phyloP scores from a whole-genome alignment of 2,329 filamentous ascomycete genomes.

The Saccharata proteae region DNA sequence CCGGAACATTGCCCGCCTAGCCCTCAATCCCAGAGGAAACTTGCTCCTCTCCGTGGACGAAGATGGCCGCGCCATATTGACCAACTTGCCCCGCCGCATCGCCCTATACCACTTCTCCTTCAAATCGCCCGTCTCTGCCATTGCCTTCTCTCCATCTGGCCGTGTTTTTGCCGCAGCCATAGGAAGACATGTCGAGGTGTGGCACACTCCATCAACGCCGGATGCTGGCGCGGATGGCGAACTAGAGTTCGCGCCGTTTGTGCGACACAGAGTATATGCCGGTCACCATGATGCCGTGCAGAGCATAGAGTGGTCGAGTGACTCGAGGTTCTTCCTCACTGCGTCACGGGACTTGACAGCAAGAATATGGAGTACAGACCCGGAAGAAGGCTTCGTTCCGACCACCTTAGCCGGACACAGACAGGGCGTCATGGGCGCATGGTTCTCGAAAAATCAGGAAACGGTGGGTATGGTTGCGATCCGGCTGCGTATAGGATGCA shows the following conservation, averaged over 20 bases:
- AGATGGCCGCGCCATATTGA: constrained; percentile 85
- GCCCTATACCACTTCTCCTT: constrained; percentile 95
- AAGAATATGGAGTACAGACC: constrained; percentile 85
- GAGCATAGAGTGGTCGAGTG: constrained; percentile 87
- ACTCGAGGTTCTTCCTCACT: constrained; percentile 90
- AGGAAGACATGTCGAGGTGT: constrained; percentile 81
- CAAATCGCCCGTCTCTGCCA: constrained; percentile 64
- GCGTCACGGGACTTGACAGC: constrained; percentile 86
- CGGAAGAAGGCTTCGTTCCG: constrained; percentile 76
- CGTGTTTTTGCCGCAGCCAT: constrained; percentile 82
- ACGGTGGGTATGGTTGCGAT: constrained; percentile 34
- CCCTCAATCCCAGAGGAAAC: constrained; percentile 81
- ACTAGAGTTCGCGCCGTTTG: constrained; percentile 89
- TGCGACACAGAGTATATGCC: constrained; percentile 72
- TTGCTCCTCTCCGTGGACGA: constrained; percentile 88
- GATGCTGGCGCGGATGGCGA: constrained; percentile 67
- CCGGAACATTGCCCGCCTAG: constrained; percentile 81
- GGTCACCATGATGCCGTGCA: constrained; percentile 82
- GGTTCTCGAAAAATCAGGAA: constrained; percentile 91
- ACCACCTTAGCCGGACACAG: constrained; percentile 86
- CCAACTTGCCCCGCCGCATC: constrained; percentile 75
- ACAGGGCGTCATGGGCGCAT: constrained; percentile 84
- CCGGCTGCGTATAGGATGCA: not conserved
- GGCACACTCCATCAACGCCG: constrained; percentile 87
- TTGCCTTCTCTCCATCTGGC: constrained; percentile 85